These are phyloP conservation scores for Sanghuangporus weigelae DNA, from an alignment of 1,284 basidiomycete genomes.

Conservation along the genomic window DNA sequence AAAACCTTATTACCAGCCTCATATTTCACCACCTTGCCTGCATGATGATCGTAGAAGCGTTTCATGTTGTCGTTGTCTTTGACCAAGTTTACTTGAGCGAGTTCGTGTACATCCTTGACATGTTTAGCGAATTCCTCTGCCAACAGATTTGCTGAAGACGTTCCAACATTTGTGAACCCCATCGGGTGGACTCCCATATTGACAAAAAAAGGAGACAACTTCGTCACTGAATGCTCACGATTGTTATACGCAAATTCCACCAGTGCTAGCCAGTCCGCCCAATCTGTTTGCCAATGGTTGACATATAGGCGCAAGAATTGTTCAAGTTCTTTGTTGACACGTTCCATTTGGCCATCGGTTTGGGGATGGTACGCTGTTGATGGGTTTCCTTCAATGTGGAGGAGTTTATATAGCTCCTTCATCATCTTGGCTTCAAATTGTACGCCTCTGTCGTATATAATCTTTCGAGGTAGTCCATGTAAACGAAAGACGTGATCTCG, in stretches of 20 bases:
- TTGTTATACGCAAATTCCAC: constrained; percentile 1
- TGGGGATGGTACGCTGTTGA: constrained; percentile 30
- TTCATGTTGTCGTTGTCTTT: too few species aligned
- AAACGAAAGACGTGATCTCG: neutral
- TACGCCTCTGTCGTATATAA: neutral
- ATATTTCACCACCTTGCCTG: too few species aligned
- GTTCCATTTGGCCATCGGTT: neutral
- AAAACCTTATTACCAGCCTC: too few species aligned
- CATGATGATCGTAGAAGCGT: too few species aligned
- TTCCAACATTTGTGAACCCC: too few species aligned
- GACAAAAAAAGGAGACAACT: neutral
- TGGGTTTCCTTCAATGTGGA: neutral
- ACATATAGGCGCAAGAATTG: neutral
- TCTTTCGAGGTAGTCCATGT: neutral
- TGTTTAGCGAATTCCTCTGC: too few species aligned
- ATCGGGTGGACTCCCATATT: neutral
- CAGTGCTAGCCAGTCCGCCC: neutral
- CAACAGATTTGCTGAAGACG: too few species aligned
- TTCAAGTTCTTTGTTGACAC: neutral
- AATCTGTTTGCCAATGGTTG: neutral
- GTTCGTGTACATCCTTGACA: too few species aligned
- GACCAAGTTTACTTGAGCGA: too few species aligned
- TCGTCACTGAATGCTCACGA: neutral
- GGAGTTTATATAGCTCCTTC: neutral
- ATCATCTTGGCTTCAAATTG: neutral